Conservation (phyloP, 2,329 filamentous ascomycete genomes). For the Rhexocercosporidium sp. region DNA sequence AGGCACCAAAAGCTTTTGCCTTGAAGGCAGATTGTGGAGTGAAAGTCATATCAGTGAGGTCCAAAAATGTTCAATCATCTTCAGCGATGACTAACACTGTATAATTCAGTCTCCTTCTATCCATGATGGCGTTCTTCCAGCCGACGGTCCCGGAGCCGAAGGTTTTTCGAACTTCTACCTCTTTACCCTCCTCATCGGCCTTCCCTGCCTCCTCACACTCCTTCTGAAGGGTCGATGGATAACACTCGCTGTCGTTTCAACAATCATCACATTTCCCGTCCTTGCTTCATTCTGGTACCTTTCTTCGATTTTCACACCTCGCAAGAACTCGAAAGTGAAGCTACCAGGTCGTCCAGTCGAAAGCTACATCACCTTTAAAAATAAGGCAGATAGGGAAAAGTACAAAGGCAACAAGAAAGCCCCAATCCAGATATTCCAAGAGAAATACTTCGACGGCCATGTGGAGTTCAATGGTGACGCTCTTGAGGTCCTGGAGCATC, state of each 20-base stretch:
- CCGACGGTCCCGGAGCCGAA: constrained; percentile 37
- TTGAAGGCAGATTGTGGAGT: constrained; percentile 37
- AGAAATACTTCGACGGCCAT: constrained; percentile 42
- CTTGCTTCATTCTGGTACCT: constrained; percentile 36
- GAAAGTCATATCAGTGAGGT: constrained; percentile 35
- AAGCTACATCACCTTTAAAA: constrained; percentile 41
- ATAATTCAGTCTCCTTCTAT: constrained; percentile 36
- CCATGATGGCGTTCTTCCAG: constrained; percentile 33
- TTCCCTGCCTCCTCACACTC: constrained; percentile 12
- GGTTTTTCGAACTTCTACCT: constrained; percentile 38
- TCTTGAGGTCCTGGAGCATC: constrained; percentile 43
- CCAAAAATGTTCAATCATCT: too few species aligned
- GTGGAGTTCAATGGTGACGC: constrained; percentile 44
- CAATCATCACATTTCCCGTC: constrained; percentile 32
- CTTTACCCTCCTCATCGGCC: constrained; percentile 26
- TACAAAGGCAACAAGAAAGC: constrained; percentile 39
- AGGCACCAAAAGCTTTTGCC: not conserved
- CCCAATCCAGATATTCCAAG: constrained; percentile 39
- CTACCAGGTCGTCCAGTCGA: constrained; percentile 37
- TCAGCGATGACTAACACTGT: too few species aligned
- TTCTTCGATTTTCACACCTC: constrained; percentile 33
- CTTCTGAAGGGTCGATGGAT: constrained; percentile 29
- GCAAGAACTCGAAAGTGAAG: constrained; percentile 39
- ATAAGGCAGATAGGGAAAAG: constrained; percentile 32
- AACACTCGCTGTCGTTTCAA: constrained; percentile 28